Conservation (phyloP, 1,284 basidiomycete genomes). For the Salmacisia buchloeana region DNA sequence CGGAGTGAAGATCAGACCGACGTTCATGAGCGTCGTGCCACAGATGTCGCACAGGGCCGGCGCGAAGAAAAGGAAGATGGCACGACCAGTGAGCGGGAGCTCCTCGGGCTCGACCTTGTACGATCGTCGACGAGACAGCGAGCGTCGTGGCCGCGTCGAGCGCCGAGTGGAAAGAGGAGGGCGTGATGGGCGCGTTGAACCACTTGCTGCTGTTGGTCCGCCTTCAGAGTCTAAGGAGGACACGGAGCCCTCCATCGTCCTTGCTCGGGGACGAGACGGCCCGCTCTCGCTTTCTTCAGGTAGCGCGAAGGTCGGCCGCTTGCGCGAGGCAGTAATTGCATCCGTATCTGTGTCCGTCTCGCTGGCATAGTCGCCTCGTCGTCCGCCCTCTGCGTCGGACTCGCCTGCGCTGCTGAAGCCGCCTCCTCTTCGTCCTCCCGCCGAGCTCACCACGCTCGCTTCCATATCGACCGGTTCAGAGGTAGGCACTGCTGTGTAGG, state of each 20-base stretch:
- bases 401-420: not conserved
- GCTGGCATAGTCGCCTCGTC: not conserved
- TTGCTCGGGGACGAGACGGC: not conserved
- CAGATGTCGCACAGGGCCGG: constrained; percentile 83
- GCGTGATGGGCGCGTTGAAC: constrained; percentile 18
- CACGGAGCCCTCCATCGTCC: not conserved
- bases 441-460: not conserved
- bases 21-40: constrained; percentile 88
- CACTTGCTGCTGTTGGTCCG: constrained; percentile 19
- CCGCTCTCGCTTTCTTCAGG: not conserved
- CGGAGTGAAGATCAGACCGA: constrained; percentile 87
- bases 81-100: not conserved
- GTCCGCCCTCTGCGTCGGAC: not conserved
- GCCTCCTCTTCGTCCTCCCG: not conserved
- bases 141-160: constrained; percentile 19
- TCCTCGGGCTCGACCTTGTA: constrained; percentile 19
- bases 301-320: not conserved
- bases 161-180: constrained; percentile 9
- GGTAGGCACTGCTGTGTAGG: constrained; percentile 18
- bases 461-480: constrained; percentile 4
- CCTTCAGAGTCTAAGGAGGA: constrained; percentile 27
- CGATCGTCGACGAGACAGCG: constrained; percentile 23
- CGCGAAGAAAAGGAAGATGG: constrained; percentile 62
- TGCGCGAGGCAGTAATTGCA: not conserved
- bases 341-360: constrained; percentile 5